phyloP scores from a whole-genome alignment of 768 basidiomycete species.

The Pisolithus microcarpus region DNA sequence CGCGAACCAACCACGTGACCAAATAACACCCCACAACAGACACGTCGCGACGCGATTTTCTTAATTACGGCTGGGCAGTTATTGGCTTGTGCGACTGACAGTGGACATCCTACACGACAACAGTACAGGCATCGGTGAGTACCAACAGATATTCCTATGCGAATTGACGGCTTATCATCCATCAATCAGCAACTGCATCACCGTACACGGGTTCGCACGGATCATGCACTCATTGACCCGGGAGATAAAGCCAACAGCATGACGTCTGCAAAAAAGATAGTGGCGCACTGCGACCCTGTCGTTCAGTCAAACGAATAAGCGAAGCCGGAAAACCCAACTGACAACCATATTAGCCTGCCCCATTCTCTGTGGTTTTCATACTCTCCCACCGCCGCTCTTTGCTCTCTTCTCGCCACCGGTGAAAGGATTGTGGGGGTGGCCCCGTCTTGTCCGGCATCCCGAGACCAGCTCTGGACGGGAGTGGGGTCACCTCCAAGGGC shows the following conservation, averaged over 20 bases:
- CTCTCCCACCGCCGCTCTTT: slow-evolving; percentile 36
- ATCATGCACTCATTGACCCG: neutral
- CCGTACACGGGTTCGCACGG: neutral
- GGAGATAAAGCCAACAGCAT: neutral
- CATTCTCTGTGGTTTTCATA: neutral
- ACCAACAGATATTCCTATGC: no score
- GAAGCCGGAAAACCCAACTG: neutral
- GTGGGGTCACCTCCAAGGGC: slow-evolving; percentile 46
- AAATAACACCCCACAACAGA: slow-evolving; percentile 30
- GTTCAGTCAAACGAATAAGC: neutral
- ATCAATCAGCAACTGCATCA: no score
- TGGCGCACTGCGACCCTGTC: neutral
- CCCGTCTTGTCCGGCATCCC: slow-evolving; percentile 33
- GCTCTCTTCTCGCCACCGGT: slow-evolving; percentile 35
- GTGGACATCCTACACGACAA: no score
- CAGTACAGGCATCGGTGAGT: no score
- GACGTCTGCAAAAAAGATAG: neutral
- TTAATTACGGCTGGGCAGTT: no score
- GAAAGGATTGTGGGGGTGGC: slow-evolving; percentile 7
- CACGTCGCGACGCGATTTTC: slow-evolving; percentile 25
- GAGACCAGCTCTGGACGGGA: slow-evolving; percentile 45
- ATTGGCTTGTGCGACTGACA: no score
- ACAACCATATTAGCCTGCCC: neutral
- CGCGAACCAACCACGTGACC: slow-evolving; percentile 35
- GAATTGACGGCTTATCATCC: no score